Conservation (phyloP, 768 basidiomycete species). For the Glaciozyma antarctica region DNA sequence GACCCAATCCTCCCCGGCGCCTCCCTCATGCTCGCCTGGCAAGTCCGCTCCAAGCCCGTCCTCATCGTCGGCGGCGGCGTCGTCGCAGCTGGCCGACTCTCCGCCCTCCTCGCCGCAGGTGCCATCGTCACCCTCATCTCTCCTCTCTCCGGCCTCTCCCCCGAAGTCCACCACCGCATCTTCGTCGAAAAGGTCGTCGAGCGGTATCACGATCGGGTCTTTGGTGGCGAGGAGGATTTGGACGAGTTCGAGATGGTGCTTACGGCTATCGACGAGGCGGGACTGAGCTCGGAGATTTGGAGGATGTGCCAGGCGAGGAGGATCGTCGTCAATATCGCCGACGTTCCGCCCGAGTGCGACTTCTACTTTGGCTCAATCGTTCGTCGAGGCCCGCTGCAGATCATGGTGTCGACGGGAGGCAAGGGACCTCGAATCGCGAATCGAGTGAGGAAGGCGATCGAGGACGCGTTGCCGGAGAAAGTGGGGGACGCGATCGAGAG, state of each 20-base stretch:
- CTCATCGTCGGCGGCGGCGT: conserved; percentile 90
- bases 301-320: conserved; percentile 54
- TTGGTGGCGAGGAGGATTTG: conserved; percentile 50
- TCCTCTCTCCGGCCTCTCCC: conserved; percentile 57
- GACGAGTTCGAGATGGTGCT: conserved; percentile 54
- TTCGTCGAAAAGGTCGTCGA: background rate
- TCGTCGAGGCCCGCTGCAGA: conserved; percentile 77
- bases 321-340: conserved; percentile 91
- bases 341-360: conserved; percentile 90
- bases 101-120: conserved; percentile 69
- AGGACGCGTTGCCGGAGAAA: conserved; percentile 56
- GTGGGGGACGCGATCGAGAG: conserved; percentile 69
- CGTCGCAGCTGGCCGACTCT: conserved; percentile 78
- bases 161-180: conserved; percentile 39
- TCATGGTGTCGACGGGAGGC: conserved; percentile 93
- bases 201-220: conserved; percentile 61
- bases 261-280: conserved; percentile 48
- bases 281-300: conserved; percentile 66
- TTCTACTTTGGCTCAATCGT: conserved; percentile 97
- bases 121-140: conserved; percentile 58
- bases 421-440: conserved; percentile 84
- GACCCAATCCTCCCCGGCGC: conserved; percentile 13
- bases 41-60: conserved; percentile 70
- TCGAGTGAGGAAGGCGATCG: conserved; percentile 62
- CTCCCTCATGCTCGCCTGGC: conserved; percentile 76